Percentiles rank a stretch among this genome's conserved stretches.
Conservation (phyloP, 768 basidiomycete species). For the Tricholoma flavovirens region DNA sequence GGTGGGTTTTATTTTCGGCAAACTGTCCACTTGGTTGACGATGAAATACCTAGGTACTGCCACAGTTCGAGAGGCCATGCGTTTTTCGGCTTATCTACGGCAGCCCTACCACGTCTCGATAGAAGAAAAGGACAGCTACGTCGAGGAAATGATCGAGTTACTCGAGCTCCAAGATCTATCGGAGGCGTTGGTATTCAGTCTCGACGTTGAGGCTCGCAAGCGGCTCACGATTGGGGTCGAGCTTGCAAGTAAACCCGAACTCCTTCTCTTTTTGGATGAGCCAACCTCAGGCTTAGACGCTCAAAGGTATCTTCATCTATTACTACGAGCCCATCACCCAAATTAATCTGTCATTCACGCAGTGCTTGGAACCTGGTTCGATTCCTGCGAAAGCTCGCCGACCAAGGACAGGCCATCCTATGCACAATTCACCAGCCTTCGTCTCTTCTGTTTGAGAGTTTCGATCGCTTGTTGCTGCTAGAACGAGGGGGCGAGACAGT, state of each 20-base stretch:
- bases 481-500: conserved; percentile 84
- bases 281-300: conserved; percentile 41
- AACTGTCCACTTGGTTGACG: background rate
- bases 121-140: conserved; percentile 74
- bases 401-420: conserved; percentile 83
- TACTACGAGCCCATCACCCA: conserved; percentile 35
- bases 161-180: conserved; percentile 80
- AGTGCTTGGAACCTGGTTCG: conserved; percentile 80
- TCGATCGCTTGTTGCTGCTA: conserved; percentile 64
- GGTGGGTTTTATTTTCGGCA: conserved; percentile 16
- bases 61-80: conserved; percentile 80
- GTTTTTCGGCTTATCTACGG: conserved; percentile 80
- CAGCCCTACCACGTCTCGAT: conserved; percentile 63
- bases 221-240: conserved; percentile 90
- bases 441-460: conserved; percentile 79
- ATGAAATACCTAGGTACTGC: conserved; percentile 39
- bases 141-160: conserved; percentile 79
- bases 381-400: conserved; percentile 77
- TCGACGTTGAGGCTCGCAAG: conserved; percentile 69
- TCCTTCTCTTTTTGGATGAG: conserved; percentile 65
- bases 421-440: conserved; percentile 92
- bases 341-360: background rate
- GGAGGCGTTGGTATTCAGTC: conserved; percentile 73
- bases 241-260: conserved; percentile 79
- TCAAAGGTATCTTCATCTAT: conserved; percentile 26